Evolutionary conservation across 2,329 filamentous ascomycete species (phyloP), one percentile per base, ranked within the genome.

Genomic region (Aspergillus ruber): DNA sequence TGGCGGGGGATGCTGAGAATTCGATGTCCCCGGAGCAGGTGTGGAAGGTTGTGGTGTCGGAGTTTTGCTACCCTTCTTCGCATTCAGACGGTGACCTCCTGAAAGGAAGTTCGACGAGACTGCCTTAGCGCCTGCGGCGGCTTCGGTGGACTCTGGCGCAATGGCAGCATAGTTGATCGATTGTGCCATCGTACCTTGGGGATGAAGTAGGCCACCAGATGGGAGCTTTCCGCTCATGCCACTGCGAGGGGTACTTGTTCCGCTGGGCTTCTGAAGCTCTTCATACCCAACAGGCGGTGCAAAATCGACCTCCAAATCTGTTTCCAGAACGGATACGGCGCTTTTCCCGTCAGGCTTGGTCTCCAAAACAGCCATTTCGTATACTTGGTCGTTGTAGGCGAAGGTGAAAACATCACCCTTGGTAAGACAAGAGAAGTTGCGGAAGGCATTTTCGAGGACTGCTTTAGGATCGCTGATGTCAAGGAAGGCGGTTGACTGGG

Each of bases 401-500:
- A 98, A 98, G 54, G 88, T 94, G 76, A 98, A 98, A 39, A 95
- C 78, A 63, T 98, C 93, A 54, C 90, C 90, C 63, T 90, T 88
- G 3, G 90, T 95, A 13, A 97, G 78, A 44, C 91, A 91, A 13
- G 90, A 88, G 71, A 97, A 98, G 70, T 94, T 94, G 39, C 91
- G 85, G 71, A 98, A 96, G 0, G 90, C 91, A 60, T 93, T 93
- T 71, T 98, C 93, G 25, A 98, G 82, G 10, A 98, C 93, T 36
- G 93, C 93, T 72, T 95, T 96, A 18, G 93, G 93, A 61, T 98
- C 93, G 60, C 86, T 91, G 65, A 98, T 97, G 41, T 97, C 91
- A 54, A 98, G 85, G 71, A 98, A 98, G 59, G 85, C 86, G 45
- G 87, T 83, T 18, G 88, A 90, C 71, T 98, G 93, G 0, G 93